phyloP scores from a whole-genome alignment of 257 asterid genomes.

The Mentha longifolia region DNA sequence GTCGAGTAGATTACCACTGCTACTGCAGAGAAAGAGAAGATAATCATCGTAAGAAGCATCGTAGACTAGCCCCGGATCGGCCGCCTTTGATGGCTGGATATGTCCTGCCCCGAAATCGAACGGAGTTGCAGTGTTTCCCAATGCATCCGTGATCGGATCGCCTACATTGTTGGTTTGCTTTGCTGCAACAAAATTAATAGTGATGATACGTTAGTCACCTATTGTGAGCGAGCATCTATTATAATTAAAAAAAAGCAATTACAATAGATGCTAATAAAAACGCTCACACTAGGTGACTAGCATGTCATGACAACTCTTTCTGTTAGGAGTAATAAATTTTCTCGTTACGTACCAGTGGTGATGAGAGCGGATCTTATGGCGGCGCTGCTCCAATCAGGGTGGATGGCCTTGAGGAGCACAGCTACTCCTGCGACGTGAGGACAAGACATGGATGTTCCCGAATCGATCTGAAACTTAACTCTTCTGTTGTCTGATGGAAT shows the following conservation, averaged over 20 bases:
- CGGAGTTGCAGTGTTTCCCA: conserved; percentile 43
- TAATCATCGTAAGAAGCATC: conserved; percentile 50
- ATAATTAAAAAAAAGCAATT: too few species aligned
- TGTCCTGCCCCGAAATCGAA: conserved; percentile 57
- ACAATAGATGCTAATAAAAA: too few species aligned
- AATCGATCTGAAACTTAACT: conserved; percentile 35
- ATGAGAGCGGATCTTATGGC: conserved; percentile 59
- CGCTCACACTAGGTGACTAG: too few species aligned
- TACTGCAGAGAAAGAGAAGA: conserved; percentile 46
- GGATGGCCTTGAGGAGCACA: conserved; percentile 53
- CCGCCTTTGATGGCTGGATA: conserved; percentile 51
- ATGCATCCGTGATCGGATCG: conserved; percentile 32
- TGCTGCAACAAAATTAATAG: too few species aligned
- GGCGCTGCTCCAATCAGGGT: conserved; percentile 62
- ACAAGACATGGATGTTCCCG: conserved; percentile 65
- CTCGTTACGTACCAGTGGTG: conserved; percentile 40
- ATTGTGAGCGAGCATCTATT: too few species aligned
- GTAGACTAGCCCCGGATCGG: conserved; percentile 61
- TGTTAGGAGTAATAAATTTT: too few species aligned
- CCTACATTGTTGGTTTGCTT: conserved; percentile 44
- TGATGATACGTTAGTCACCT: too few species aligned
- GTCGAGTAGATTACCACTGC: conserved; percentile 19
- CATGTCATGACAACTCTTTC: too few species aligned
- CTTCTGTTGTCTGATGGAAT: conserved; percentile 34
- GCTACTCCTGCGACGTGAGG: conserved; percentile 54